Base-by-base conservation (phyloP, 1,139 yeast species). In the Saccharomycopsis crataegensis region DNA sequence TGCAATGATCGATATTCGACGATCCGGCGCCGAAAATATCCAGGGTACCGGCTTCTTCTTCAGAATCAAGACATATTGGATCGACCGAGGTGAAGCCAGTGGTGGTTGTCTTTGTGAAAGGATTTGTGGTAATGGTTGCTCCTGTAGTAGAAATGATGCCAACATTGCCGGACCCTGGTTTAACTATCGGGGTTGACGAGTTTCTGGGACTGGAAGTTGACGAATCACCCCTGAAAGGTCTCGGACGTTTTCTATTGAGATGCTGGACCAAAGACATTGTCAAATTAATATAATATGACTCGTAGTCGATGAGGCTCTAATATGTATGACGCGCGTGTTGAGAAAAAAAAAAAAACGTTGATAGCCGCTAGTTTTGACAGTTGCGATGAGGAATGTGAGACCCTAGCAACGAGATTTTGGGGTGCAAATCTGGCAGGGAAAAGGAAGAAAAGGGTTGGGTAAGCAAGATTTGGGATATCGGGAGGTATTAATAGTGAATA, bases 221-320 rank as follows among this genome's bases (percentile, higher is more conserved):
- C 11, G 49, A 44, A 6, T 34, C n/a, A 31, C 22, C 17, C 37
- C 40, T 37, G 36, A 52, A 52, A 8, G 54, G 22, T 31, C 56
- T 42, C 5, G 55, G 55, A 16, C 57, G 17, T 37, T 54, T 54
- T 9, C 57, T 31, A 41, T 48, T 54, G 32, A 50, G 12, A 17
- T 41, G 55, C 31, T 54, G 57, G 12, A 53, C 49, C 9, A 54
- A 31, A 12, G 56, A 53, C 57, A 54, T 54, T 22, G 38, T 17
- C 36, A 12, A 12, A 28, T 36, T 17, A 16, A 45, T 42, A 28
- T 37, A 17, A 28, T 37, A 17, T 22, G 28, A 22, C 28, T 22
- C 28, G 28, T n/a, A n/a, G 28, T 22, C 4, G 4, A 3, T 2
- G 28, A 4, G 28, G 28, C 4, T 22, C 28, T 4, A 22, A 22